Conservation (phyloP, 2,329 filamentous ascomycete species). For the Calonectria henricotiae region DNA sequence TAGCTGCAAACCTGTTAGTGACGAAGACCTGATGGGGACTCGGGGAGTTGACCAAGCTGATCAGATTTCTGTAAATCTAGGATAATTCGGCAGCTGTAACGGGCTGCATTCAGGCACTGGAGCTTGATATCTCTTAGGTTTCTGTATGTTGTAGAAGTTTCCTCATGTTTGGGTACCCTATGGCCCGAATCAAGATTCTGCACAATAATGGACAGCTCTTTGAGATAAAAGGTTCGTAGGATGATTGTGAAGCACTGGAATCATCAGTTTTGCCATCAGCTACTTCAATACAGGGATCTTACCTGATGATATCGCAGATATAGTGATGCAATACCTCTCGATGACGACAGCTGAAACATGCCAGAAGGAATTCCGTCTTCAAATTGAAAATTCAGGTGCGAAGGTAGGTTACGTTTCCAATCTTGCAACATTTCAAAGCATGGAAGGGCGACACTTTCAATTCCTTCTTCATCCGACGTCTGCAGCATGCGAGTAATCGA, state of each 20-base stretch:
- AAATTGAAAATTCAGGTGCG: slow-evolving; percentile 23
- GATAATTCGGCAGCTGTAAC: slow-evolving; percentile 29
- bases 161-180: background rate
- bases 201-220: slow-evolving; percentile 32
- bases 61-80: slow-evolving; percentile 16
- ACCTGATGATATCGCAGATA: slow-evolving; percentile 36
- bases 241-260: slow-evolving; percentile 33
- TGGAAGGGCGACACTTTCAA: slow-evolving; percentile 4
- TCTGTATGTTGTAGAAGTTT: background rate
- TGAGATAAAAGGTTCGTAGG: slow-evolving; percentile 27
- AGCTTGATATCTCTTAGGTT: slow-evolving; percentile 24
- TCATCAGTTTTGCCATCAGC: background rate
- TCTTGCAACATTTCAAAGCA: slow-evolving; percentile 20
- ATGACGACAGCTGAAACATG: slow-evolving; percentile 27
- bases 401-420: slow-evolving; percentile 27
- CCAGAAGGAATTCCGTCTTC: slow-evolving; percentile 17
- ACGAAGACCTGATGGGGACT: background rate
- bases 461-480: slow-evolving; percentile 18
- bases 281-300: background rate
- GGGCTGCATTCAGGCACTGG: slow-evolving; percentile 31
- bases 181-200: slow-evolving; percentile 6
- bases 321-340: slow-evolving; percentile 33
- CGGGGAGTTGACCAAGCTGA: slow-evolving; percentile 31
- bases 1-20: slow-evolving; percentile 16
- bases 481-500: slow-evolving; percentile 6